These are phyloP conservation scores for Triangularia setosa DNA, from an alignment of 2,329 filamentous ascomycete species.

Conservation along the genomic window DNA sequence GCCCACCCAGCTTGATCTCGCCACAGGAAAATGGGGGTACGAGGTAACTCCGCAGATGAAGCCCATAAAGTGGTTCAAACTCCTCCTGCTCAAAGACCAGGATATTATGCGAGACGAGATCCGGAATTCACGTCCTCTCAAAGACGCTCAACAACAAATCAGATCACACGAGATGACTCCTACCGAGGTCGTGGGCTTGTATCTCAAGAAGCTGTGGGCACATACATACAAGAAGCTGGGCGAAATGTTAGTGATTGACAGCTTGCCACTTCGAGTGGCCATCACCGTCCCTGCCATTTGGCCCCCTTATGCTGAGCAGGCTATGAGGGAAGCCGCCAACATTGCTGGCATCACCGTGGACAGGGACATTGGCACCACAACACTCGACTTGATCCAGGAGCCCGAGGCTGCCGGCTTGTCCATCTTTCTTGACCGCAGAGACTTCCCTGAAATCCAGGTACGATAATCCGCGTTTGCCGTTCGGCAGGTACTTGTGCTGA, in stretches of 20 bases:
- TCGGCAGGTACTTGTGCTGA: not conserved
- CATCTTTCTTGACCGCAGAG: conserved; percentile 6
- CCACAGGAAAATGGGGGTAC: conserved; percentile 12
- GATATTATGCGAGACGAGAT: conserved; percentile 8
- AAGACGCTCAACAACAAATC: conserved; percentile 6
- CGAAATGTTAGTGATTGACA: conserved; percentile 8
- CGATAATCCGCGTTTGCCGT: not conserved
- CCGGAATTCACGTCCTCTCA: not conserved
- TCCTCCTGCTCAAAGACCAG: conserved; percentile 9
- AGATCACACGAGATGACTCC: not conserved
- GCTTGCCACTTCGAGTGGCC: conserved; percentile 9
- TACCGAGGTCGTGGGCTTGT: conserved; percentile 1
- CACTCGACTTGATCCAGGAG: conserved; percentile 13
- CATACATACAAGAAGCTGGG: conserved; percentile 9
- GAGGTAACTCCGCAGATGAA: conserved; percentile 7
- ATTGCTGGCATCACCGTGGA: conserved; percentile 1
- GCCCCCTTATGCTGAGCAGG: conserved; percentile 10
- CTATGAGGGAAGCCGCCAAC: conserved; percentile 8
- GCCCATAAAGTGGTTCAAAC: conserved; percentile 16
- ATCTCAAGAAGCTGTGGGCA: conserved; percentile 8
- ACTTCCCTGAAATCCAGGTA: conserved; percentile 9
- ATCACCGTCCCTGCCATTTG: conserved; percentile 18
- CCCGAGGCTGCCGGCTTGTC: conserved; percentile 13
- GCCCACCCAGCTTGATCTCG: conserved; percentile 9
- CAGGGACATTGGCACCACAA: conserved; percentile 11